phyloP scores from a whole-genome alignment of 2,329 filamentous ascomycete species.

The Endothia cerciana region DNA sequence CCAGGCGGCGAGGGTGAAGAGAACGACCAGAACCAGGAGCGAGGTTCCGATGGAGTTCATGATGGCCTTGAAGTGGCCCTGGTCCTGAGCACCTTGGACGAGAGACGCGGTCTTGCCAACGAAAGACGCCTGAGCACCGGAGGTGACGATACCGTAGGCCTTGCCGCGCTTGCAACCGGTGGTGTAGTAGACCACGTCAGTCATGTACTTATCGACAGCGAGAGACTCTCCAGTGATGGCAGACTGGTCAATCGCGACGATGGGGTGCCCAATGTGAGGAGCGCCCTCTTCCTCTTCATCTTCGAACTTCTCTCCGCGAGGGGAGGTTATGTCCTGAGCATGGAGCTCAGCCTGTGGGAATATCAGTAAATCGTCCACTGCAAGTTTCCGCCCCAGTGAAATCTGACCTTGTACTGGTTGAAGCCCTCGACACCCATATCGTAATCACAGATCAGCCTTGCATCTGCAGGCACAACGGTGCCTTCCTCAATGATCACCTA shows the following conservation, averaged over 20 bases:
- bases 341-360: conserved; percentile 52
- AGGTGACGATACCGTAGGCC: conserved; percentile 69
- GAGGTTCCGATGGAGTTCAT: conserved; percentile 81
- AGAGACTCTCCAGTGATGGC: conserved; percentile 82
- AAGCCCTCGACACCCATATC: conserved; percentile 60
- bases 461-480: conserved; percentile 70
- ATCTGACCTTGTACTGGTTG: conserved; percentile 34
- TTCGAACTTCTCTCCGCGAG: conserved; percentile 61
- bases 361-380: background rate
- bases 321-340: conserved; percentile 66
- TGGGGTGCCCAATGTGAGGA: conserved; percentile 64
- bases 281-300: conserved; percentile 56
- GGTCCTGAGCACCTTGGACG: conserved; percentile 75
- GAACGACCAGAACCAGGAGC: conserved; percentile 75
- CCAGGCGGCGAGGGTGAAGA: conserved; percentile 76
- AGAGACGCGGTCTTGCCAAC: conserved; percentile 76
- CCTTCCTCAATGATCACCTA: conserved; percentile 74
- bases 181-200: conserved; percentile 76
- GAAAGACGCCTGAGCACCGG: conserved; percentile 73
- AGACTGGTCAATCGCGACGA: conserved; percentile 76
- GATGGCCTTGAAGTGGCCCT: conserved; percentile 78
- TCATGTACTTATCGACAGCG: conserved; percentile 79
- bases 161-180: conserved; percentile 83
- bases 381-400: background rate
- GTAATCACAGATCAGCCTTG: conserved; percentile 74